Evolutionary conservation across 2,329 filamentous ascomycete genomes (phyloP).

Genomic region (Paecilomyces formosus): DNA sequence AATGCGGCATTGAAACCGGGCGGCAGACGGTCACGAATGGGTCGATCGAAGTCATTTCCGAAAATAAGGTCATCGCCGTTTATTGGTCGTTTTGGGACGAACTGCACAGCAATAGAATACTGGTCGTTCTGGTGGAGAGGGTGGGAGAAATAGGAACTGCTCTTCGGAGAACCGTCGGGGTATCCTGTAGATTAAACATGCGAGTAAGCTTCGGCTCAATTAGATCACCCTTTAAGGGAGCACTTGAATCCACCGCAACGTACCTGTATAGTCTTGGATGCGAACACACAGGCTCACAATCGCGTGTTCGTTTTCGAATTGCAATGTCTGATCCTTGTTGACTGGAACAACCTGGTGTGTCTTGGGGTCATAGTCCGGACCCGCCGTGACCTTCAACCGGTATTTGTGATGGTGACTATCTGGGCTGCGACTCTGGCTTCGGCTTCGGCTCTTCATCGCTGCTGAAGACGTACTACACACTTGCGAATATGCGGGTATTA

Average conservation of each 20-base stretch:
- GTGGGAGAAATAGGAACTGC: constrained; percentile 69
- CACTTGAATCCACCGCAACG: not conserved
- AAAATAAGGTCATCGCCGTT: constrained; percentile 71
- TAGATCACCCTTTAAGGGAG: no score
- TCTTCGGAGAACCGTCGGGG: constrained; percentile 60
- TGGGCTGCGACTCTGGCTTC: no score
- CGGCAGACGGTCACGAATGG: constrained; percentile 78
- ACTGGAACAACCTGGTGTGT: constrained; percentile 69
- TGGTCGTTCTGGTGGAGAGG: constrained; percentile 66
- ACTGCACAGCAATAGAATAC: constrained; percentile 75
- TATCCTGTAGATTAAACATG: constrained; percentile 45
- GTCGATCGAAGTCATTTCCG: constrained; percentile 90
- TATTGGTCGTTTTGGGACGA: constrained; percentile 63
- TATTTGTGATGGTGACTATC: constrained; percentile 38
- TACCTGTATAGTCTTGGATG: constrained; percentile 55
- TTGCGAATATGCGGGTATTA: not conserved
- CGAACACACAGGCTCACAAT: constrained; percentile 66
- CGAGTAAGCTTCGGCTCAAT: no score
- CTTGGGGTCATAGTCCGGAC: constrained; percentile 63
- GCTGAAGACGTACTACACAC: no score
- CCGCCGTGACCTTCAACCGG: constrained; percentile 73
- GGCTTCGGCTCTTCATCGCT: not conserved
- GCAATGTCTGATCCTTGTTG: constrained; percentile 58
- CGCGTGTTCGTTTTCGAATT: constrained; percentile 57
- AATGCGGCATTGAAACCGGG: constrained; percentile 81